Conservation (phyloP, 176 grass and related monocot species). For the Triticum monococcum region DNA sequence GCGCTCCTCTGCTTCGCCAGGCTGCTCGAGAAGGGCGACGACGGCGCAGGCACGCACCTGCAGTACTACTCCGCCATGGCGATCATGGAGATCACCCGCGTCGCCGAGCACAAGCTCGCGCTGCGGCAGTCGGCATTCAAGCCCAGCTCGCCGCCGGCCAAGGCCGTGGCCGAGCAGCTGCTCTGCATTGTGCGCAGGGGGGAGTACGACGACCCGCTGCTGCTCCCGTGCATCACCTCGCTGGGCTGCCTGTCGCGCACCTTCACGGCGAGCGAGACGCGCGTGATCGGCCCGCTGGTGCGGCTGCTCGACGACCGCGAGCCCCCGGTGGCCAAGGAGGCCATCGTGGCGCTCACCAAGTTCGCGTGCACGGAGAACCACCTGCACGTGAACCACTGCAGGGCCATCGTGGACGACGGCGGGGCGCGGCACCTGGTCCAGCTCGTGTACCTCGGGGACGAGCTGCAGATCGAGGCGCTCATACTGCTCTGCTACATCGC, state of each 20-base stretch:
- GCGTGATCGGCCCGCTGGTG: conserved; percentile 77
- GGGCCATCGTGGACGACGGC: conserved; percentile 65
- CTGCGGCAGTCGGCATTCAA: conserved; percentile 87
- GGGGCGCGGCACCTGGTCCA: conserved; percentile 74
- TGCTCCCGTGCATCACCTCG: conserved; percentile 65
- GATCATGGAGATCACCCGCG: conserved; percentile 79
- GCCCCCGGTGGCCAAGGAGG: conserved; percentile 47
- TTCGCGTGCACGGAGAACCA: conserved; percentile 79
- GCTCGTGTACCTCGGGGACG: conserved; percentile 77
- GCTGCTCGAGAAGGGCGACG: conserved; percentile 61
- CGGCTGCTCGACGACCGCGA: conserved; percentile 81
- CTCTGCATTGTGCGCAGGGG: conserved; percentile 52
- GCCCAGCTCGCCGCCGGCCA: conserved; percentile 57
- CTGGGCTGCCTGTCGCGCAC: conserved; percentile 81
- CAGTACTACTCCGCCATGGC: conserved; percentile 74
- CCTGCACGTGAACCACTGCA: conserved; percentile 70
- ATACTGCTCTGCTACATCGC: conserved; percentile 76
- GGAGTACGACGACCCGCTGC: conserved; percentile 53
- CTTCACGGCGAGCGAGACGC: conserved; percentile 79
- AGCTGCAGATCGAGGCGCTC: conserved; percentile 84
- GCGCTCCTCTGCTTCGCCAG: conserved; percentile 90
- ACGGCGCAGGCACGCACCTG: conserved; percentile 40
- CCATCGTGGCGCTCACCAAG: conserved; percentile 83
- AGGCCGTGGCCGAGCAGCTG: conserved; percentile 75
- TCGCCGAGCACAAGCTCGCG: conserved; percentile 70